Base-by-base conservation (phyloP, 2,329 filamentous ascomycete genomes). In the Macrophomina tecta region DNA sequence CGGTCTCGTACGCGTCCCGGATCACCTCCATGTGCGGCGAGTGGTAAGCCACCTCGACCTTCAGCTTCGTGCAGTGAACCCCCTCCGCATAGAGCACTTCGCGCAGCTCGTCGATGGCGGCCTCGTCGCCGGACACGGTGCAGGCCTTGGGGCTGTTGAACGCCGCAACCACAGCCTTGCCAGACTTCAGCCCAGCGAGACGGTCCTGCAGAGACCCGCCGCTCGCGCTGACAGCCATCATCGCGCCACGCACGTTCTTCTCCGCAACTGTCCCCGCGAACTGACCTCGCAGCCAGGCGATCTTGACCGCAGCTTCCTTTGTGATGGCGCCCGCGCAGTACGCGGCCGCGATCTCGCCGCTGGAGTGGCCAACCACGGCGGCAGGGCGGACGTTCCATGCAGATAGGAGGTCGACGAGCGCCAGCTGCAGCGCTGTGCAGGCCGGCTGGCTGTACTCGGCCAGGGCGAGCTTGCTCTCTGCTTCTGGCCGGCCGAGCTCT, bases 11-110 rank as follows among this genome's bases (percentile, higher is more conserved):
- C 1, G 70, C 69, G 3, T 62, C 68, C 4, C 72, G 69, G 60
- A 76, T 77, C 1, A 73, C 67, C 30, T 74, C 8, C 80, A 82
- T 82, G 49, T 83, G 80, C 40, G 77, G 75, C 0, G 80, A 81
- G 65, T 84, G 82, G 58, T 83, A 84, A 0, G 82, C 82, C 8
- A 70, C 76, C 38, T 80, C 76, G 3, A 83, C 79, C 55, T 77
- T 75, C 1, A 85, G 76, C 9, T 72, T 65, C 0, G 79, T 73
- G 2, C 72, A 74, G 67, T 83, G 83, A 5, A 77, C 73, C 2
- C 75, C 70, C 18, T 78, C 70, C 2, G 74, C 71, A 0, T 77
- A 70, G 0, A 84, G 68, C 0, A 73, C 68, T 1, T 72, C 65
- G 8, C 75, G 69, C 0, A 74, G 68, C 51, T 77, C 72, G 0